Evolutionary conservation across 768 basidiomycete genomes (phyloP).

Genomic region (Leccinum ochraceum): DNA sequence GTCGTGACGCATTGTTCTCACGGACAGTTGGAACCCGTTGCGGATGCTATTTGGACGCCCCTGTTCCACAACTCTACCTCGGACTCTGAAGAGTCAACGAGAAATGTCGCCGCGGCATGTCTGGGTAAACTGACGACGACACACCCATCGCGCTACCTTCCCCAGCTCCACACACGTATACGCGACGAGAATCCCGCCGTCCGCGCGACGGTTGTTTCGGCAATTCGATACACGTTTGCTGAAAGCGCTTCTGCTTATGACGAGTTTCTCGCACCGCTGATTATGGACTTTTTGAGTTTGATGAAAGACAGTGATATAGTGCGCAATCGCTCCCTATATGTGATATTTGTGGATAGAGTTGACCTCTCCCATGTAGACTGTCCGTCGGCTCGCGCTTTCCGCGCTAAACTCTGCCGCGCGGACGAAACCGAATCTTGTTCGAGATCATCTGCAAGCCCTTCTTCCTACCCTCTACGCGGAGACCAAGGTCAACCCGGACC

Average conservation of each 20-base stretch:
- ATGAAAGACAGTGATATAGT: constrained; percentile 91
- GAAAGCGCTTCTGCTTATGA: constrained; percentile 87
- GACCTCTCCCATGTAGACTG: constrained; percentile 55
- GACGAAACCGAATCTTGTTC: constrained; percentile 89
- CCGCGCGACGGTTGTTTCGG: constrained; percentile 87
- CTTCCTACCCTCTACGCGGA: constrained; percentile 86
- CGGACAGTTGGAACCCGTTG: constrained; percentile 81
- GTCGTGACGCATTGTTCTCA: constrained; percentile 91
- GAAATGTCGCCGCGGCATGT: constrained; percentile 96
- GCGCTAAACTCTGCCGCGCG: constrained; percentile 94
- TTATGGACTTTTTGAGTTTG: constrained; percentile 88
- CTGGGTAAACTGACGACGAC: constrained; percentile 94
- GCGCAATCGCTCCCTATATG: constrained; percentile 24
- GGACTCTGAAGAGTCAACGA: constrained; percentile 84
- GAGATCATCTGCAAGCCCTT: constrained; percentile 75
- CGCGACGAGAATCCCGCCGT: constrained; percentile 67
- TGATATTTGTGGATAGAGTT: background rate
- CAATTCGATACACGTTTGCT: constrained; percentile 88
- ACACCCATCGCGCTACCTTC: constrained; percentile 87
- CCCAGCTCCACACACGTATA: constrained; percentile 86
- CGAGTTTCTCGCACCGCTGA: constrained; percentile 82
- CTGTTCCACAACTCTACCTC: constrained; percentile 86
- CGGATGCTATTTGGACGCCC: constrained; percentile 89
- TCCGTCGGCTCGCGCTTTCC: constrained; percentile 86
- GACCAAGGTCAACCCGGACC: constrained; percentile 73